Base-by-base conservation (phyloP, 305 asterid genomes). In the Petunia hybrid region DNA sequence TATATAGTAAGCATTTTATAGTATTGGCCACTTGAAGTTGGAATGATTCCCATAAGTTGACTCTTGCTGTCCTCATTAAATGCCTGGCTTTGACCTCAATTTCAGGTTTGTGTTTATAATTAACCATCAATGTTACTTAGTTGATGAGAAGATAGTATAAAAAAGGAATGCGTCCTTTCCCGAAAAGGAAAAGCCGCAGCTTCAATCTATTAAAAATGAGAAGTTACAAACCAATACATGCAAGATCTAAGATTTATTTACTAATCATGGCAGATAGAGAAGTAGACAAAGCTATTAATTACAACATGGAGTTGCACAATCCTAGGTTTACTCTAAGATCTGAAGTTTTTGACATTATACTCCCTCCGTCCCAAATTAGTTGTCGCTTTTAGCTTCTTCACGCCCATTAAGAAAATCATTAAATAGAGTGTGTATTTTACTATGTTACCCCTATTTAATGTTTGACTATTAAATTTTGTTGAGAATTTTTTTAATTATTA, bases 61-160 rank as follows among this genome's bases (percentile, higher is more conserved):
- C 61, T 70, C 43, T 70, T 46, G 60, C 6, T 70, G 31, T 70
- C 42, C 77, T 70, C 77, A 46, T 70, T 70, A 31, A 69, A 70
- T 31, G 42, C 3, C 14, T 46, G 77, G 42, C 41, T 46, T 70
- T 70, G 77, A 70, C 77, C 77, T 46, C 31, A 22, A 22, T 22
- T 22, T 70, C 31, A 22, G 3, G 3, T 45, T 70, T 46, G 61
- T 10, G 43, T 60, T 31, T 70, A 70, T 70, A 31, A 14, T 9
- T 22, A 69, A 45, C 22, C 76, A 48, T 13, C 71, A 10, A 45
- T 70, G 53, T 70, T 46, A 3, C 77, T 46, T 70, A 31, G 61
- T 48, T 70, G 42, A 22, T 4, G 9, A 10, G 31, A 31, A 70
- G 42, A 45, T 45, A 22, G 46, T 46, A 9, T 22, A 22, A 22